Percentiles rank a stretch among this genome's conserved stretches.
phyloP scores from a whole-genome alignment of 2,329 filamentous ascomycete species.

The Diaporthe vaccinii region DNA sequence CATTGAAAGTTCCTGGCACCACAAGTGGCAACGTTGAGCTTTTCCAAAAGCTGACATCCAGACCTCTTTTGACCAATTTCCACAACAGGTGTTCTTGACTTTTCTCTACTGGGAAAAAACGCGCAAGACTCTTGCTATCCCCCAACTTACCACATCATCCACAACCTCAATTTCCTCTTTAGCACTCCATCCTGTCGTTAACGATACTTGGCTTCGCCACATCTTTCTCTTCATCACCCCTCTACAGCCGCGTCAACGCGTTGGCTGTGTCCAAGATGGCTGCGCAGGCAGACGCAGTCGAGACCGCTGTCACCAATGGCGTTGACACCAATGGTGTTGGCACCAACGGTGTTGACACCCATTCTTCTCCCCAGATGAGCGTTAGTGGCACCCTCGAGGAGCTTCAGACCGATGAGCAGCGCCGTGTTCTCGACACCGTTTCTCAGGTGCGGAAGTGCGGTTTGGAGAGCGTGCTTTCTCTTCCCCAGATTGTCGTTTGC shows the following conservation, averaged over 20 bases:
- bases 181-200: not conserved
- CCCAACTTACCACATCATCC: not conserved
- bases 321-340: not conserved
- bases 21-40: not conserved
- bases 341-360: not conserved
- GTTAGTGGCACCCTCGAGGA: constrained; percentile 1
- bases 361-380: not conserved
- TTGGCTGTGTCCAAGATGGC: not conserved
- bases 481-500: constrained; percentile 30
- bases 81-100: not conserved
- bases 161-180: not conserved
- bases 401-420: constrained; percentile 34
- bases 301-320: not conserved
- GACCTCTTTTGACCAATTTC: not conserved
- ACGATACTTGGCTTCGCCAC: too few relatives aligned
- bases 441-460: constrained; percentile 29
- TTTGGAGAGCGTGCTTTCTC: not conserved
- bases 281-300: not conserved
- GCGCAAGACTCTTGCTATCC: not conserved
- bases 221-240: not conserved
- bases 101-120: not conserved
- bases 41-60: not conserved
- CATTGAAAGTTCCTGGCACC: not conserved
- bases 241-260: not conserved
- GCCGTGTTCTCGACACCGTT: constrained; percentile 9